Percentiles rank a stretch among this genome's conserved stretches.
These are phyloP conservation scores for Solanum chiquidenum DNA, from an alignment of 257 asterid species.

Conservation along the genomic window DNA sequence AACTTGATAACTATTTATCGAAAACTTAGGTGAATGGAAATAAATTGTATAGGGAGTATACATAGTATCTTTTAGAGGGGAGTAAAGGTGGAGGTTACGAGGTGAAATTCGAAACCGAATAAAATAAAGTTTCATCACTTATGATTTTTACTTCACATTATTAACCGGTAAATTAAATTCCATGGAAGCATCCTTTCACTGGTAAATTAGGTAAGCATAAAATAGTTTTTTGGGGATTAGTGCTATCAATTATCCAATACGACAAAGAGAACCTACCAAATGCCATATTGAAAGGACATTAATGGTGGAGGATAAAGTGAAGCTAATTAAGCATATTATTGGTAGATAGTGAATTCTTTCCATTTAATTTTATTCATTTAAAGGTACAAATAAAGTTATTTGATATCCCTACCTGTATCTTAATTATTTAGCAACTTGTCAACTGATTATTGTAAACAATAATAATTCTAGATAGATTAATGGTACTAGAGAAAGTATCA, in stretches of 20 bases:
- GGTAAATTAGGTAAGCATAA: conserved; percentile 12
- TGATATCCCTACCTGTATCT: neutral
- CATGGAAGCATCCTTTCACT: neutral
- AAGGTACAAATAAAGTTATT: neutral
- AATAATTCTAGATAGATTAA: neutral
- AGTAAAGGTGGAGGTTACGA: neutral
- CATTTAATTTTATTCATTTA: neutral
- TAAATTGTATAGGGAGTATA: too few species aligned
- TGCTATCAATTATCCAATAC: conserved; percentile 40
- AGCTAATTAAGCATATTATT: neutral
- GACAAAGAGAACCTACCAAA: conserved; percentile 56
- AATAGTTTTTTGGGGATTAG: conserved; percentile 20
- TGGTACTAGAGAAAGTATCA: neutral
- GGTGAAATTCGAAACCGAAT: neutral
- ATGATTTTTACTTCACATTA: neutral
- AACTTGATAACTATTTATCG: neutral
- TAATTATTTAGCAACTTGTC: neutral
- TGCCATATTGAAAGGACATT: conserved; percentile 38
- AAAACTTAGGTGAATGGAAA: neutral
- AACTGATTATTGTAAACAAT: neutral
- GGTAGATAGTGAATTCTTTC: neutral
- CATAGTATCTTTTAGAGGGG: neutral
- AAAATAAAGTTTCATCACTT: neutral
- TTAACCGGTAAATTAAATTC: neutral
- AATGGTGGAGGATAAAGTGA: conserved; percentile 48